These are phyloP conservation scores for Pseudopithomyces chartarum DNA, from an alignment of 2,329 filamentous ascomycete genomes.

Conservation along the genomic window DNA sequence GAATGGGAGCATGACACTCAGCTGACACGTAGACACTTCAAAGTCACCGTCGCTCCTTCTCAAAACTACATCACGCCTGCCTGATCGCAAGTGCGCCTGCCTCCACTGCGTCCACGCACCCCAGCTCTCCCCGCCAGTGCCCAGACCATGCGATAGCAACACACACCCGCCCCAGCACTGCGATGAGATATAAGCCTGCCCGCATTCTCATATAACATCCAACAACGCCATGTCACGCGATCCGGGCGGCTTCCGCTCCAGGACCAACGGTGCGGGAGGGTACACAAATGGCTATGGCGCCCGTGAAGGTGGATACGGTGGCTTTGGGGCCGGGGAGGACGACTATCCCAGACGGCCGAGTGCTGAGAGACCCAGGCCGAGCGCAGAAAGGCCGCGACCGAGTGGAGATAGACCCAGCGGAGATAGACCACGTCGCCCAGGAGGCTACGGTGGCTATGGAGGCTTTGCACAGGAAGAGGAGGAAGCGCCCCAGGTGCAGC, in stretches of 20 bases:
- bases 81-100: neutral
- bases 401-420: constrained; percentile 29
- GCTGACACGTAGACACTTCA: too few relatives aligned
- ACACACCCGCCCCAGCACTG: neutral
- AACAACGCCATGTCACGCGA: constrained; percentile 42
- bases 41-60: neutral
- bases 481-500: constrained; percentile 35
- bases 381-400: neutral
- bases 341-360: constrained; percentile 17
- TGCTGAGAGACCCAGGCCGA: constrained; percentile 13
- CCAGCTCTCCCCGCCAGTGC: constrained; percentile 3
- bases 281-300: constrained; percentile 46
- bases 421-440: constrained; percentile 42
- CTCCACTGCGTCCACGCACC: neutral
- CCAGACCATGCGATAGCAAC: neutral
- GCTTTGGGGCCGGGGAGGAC: constrained; percentile 33
- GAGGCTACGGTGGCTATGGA: constrained; percentile 50
- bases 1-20: too few relatives aligned
- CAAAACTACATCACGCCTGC: neutral
- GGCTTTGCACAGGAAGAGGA: constrained; percentile 28
- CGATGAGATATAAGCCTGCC: neutral
- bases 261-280: constrained; percentile 37
- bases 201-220: neutral
- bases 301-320: constrained; percentile 29
- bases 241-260: constrained; percentile 37